Percentiles rank a stretch among this genome's conserved stretches.
Evolutionary conservation across 208 protist genomes (phyloP).

Genomic region (Crithidia fasciculata): DNA sequence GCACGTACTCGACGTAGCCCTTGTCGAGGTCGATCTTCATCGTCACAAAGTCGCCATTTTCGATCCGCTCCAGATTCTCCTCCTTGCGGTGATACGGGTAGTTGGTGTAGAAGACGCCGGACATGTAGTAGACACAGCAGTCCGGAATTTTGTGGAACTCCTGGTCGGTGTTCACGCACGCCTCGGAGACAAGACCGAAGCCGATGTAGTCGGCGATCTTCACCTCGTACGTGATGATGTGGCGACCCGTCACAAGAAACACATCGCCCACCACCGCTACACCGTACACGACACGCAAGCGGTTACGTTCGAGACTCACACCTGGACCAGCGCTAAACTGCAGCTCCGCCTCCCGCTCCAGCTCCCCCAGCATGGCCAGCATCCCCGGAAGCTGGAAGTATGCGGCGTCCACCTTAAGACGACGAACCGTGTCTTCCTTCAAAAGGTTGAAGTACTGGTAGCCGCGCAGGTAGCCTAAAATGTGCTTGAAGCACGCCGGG

Average conservation of each 20-base stretch:
- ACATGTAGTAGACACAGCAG: conserved; percentile 94
- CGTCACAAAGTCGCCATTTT: conserved; percentile 74
- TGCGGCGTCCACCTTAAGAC: conserved; percentile 76
- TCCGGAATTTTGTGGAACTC: conserved; percentile 90
- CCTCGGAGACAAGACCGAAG: conserved; percentile 87
- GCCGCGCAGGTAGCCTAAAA: conserved; percentile 86
- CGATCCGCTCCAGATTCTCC: conserved; percentile 79
- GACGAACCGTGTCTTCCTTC: conserved; percentile 64
- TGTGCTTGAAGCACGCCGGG: conserved; percentile 74
- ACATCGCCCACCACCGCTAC: conserved; percentile 79
- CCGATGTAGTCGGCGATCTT: conserved; percentile 84
- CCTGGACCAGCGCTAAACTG: conserved; percentile 71
- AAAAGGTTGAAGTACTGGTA: conserved; percentile 75
- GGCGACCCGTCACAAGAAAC: conserved; percentile 78
- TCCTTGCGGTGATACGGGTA: conserved; percentile 90
- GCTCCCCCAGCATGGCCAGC: conserved; percentile 50
- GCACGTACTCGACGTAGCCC: conserved; percentile 70
- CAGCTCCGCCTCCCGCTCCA: conserved; percentile 32
- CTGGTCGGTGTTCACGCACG: conserved; percentile 76
- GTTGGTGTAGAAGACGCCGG: conserved; percentile 92
- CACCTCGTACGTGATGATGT: conserved; percentile 86
- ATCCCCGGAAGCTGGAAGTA: conserved; percentile 77
- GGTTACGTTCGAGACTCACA: conserved; percentile 76
- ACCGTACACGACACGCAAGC: conserved; percentile 82
- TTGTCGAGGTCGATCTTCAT: conserved; percentile 87